Evolutionary conservation across 495 filamentous ascomycete species (phyloP).

Genomic region (Trichoderma orchidacearum): DNA sequence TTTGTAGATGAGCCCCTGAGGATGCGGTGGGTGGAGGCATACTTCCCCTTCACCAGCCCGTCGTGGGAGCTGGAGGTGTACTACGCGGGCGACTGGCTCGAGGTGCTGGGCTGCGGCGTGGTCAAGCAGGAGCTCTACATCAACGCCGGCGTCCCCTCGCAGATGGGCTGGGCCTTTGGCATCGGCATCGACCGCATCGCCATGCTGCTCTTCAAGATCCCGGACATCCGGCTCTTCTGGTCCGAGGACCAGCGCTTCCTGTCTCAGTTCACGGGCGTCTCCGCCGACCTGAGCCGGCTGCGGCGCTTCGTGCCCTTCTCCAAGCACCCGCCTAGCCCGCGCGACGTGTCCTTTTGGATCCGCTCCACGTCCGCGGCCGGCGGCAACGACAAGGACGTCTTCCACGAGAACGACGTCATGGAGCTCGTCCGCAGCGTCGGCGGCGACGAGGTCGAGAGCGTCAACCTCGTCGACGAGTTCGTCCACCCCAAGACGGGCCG

Average conservation of each 20-base stretch:
- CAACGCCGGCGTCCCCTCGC: constrained; percentile 59
- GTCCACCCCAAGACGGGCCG: constrained; percentile 73
- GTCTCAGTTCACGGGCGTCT: constrained; percentile 55
- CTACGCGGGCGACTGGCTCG: constrained; percentile 90
- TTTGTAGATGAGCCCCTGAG: constrained; percentile 52
- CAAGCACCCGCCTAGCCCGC: constrained; percentile 73
- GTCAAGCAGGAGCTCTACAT: constrained; percentile 65
- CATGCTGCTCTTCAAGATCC: constrained; percentile 91
- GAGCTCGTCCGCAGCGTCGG: constrained; percentile 72
- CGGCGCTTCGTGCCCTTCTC: constrained; percentile 73
- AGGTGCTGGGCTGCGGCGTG: constrained; percentile 88
- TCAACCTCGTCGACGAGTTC: constrained; percentile 68
- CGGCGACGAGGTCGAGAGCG: constrained; percentile 78
- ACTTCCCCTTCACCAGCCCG: constrained; percentile 90
- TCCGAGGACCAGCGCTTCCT: constrained; percentile 71
- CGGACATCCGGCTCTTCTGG: constrained; percentile 98
- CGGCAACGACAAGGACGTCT: constrained; percentile 31
- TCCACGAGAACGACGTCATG: constrained; percentile 97
- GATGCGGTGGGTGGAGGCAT: constrained; percentile 90
- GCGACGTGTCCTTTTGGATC: constrained; percentile 93
- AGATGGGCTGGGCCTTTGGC: constrained; percentile 92
- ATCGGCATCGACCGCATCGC: constrained; percentile 86
- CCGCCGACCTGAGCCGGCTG: constrained; percentile 31
- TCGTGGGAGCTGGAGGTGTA: constrained; percentile 94
- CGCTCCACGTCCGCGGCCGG: constrained; percentile 37